These are phyloP conservation scores for Posidonia australis DNA, from an alignment of 106 monocot species.

Conservation along the genomic window DNA sequence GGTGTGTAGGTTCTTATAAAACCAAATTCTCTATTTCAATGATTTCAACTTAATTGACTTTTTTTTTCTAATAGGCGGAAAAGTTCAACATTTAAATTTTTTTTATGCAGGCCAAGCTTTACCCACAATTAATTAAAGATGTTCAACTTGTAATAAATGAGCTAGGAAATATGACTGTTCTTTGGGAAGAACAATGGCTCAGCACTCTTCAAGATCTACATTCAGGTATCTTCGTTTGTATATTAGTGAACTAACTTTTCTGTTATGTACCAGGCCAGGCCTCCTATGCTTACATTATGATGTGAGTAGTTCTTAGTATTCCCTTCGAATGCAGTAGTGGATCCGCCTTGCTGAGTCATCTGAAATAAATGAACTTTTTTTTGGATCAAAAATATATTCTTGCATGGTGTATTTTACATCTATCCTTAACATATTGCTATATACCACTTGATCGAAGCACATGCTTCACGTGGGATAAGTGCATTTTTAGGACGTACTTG, in stretches of 20 bases:
- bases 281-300: background rate
- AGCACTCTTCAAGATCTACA: constrained; percentile 97
- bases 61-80: background rate
- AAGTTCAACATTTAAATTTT: background rate
- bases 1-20: background rate
- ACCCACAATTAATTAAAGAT: constrained; percentile 84
- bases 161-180: constrained; percentile 69
- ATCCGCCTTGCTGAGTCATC: too few relatives aligned
- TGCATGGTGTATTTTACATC: too few relatives aligned
- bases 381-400: too few relatives aligned
- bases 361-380: too few relatives aligned
- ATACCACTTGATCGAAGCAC: too few relatives aligned
- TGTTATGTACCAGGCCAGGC: background rate
- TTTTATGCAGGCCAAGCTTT: constrained; percentile 46
- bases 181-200: constrained; percentile 99
- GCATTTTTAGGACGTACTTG: too few relatives aligned
- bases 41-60: background rate
- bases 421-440: too few relatives aligned
- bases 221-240: constrained; percentile 37
- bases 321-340: too few relatives aligned
- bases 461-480: too few relatives aligned
- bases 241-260: background rate
- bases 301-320: too few relatives aligned
- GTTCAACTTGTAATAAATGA: constrained; percentile 79
- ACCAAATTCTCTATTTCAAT: background rate